phyloP scores from a whole-genome alignment of 257 asterid species.

The Rauvolfia tetraphylla region DNA sequence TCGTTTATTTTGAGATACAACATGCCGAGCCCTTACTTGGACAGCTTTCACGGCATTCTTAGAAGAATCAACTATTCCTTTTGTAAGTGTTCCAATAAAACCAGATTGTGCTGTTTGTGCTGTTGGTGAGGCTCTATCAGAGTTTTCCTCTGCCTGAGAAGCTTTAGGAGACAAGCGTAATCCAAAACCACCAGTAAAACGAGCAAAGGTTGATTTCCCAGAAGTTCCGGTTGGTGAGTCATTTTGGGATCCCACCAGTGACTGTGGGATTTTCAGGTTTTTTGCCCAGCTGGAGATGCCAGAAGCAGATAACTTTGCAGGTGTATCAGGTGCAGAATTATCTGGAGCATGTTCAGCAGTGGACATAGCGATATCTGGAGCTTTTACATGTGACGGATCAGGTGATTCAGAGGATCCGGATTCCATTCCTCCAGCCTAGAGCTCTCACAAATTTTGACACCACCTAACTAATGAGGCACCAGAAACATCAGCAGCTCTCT shows the following conservation, averaged over 20 bases:
- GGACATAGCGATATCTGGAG: conserved; percentile 32
- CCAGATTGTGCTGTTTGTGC: conserved; percentile 58
- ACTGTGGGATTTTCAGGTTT: conserved; percentile 75
- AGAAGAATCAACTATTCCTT: conserved; percentile 90
- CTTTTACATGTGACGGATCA: conserved; percentile 29
- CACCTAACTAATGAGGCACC: background rate
- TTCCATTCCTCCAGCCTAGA: conserved; percentile 42
- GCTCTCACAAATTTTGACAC: conserved; percentile 15
- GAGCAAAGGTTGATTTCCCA: conserved; percentile 64
- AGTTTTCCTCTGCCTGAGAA: conserved; percentile 59
- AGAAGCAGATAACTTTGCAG: conserved; percentile 68
- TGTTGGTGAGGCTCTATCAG: conserved; percentile 57
- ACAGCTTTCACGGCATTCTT: conserved; percentile 96
- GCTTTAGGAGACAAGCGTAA: conserved; percentile 72
- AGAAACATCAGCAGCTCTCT: background rate
- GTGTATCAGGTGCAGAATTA: conserved; percentile 38
- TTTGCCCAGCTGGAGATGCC: conserved; percentile 94
- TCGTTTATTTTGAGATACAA: conserved; percentile 94
- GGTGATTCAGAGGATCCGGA: conserved; percentile 49
- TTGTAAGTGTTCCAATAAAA: conserved; percentile 76
- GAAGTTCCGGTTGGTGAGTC: conserved; percentile 59
- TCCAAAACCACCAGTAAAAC: conserved; percentile 78
- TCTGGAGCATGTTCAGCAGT: conserved; percentile 39
- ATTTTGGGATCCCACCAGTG: conserved; percentile 70
- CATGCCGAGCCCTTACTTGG: conserved; percentile 97